Conservation (phyloP, 176 grass and related monocot genomes). For the Phragmites australis region DNA sequence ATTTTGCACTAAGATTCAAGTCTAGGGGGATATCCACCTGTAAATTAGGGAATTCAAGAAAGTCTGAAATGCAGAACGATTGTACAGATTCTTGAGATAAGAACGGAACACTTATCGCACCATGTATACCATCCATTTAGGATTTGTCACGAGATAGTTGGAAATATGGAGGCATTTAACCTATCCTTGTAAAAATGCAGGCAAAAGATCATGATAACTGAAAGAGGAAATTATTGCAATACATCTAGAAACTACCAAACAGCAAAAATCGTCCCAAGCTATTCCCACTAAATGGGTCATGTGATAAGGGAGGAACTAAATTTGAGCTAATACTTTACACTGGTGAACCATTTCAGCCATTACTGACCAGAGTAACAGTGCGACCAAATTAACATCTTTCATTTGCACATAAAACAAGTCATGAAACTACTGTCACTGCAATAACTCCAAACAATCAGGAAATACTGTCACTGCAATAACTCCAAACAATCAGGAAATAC, state of each 20-base stretch:
- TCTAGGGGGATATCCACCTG: background rate
- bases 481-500: background rate
- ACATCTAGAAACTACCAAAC: background rate
- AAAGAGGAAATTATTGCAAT: background rate
- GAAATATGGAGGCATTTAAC: background rate
- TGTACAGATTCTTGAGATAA: background rate
- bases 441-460: background rate
- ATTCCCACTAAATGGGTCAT: background rate
- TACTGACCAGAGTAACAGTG: background rate
- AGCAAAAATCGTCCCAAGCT: background rate
- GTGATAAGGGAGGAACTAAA: background rate
- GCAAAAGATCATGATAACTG: background rate
- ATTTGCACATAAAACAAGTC: background rate
- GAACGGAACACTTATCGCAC: background rate
- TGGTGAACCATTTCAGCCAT: background rate
- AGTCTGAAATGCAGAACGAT: background rate
- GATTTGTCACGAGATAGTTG: background rate
- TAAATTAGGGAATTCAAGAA: too few relatives aligned
- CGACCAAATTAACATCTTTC: background rate
- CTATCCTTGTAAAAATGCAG: background rate
- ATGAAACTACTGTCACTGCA: background rate
- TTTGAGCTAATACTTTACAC: background rate
- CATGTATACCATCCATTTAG: background rate
- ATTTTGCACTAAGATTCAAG: background rate
- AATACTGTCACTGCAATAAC: background rate